Evolutionary conservation across 129 eudicot genomes (phyloP).

Genomic region (Smallanthus sonchifolius): DNA sequence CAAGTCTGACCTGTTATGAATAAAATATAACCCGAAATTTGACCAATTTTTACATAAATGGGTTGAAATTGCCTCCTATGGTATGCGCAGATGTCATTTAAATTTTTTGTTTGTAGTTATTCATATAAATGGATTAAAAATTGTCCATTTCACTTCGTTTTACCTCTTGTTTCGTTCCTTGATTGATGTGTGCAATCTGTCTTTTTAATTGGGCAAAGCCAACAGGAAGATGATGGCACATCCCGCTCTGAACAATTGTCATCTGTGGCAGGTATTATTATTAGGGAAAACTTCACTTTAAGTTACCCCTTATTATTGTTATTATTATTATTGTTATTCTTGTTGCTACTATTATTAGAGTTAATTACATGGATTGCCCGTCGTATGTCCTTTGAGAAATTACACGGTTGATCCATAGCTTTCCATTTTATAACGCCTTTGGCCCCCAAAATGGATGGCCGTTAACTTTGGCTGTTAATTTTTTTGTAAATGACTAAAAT

Average conservation of each 20-base stretch:
- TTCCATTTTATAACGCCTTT: no score
- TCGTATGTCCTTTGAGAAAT: no score
- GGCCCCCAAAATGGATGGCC: no score
- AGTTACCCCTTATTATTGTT: no score
- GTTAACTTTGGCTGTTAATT: no score
- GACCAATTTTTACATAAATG: neutral
- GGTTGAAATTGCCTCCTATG: neutral
- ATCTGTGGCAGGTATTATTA: conserved; percentile 53
- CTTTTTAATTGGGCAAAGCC: conserved; percentile 37
- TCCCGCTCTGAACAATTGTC: conserved; percentile 49
- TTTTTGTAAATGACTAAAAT: no score
- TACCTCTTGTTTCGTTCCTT: neutral
- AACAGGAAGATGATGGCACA: conserved; percentile 44
- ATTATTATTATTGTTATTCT: neutral
- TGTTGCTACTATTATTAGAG: no score
- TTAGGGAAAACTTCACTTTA: neutral
- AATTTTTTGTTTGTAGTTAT: neutral
- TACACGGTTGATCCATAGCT: no score
- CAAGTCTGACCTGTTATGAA: neutral
- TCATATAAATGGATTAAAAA: neutral
- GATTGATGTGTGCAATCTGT: conserved; percentile 9
- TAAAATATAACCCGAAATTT: neutral
- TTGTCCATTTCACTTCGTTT: neutral
- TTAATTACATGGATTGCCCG: no score
- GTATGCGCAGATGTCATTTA: neutral